Percentiles rank a stretch among this genome's conserved stretches.
Conservation (phyloP, 495 filamentous ascomycete species). For the Aspergillus panamensis region DNA sequence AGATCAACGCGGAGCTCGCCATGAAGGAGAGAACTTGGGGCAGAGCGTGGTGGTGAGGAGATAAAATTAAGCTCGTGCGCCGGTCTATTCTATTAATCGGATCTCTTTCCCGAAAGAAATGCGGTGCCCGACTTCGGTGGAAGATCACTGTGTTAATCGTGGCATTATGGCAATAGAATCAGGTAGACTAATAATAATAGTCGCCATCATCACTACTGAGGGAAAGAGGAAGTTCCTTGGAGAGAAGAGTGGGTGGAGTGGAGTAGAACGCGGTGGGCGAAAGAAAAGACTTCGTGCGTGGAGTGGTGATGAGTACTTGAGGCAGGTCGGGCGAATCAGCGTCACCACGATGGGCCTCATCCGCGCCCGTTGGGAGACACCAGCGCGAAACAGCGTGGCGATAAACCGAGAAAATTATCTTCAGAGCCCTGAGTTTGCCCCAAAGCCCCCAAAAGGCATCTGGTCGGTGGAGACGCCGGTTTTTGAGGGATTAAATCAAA, state of each 20-base stretch:
- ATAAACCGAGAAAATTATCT: not conserved
- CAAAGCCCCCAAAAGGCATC: not conserved
- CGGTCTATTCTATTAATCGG: not conserved
- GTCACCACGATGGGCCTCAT: conserved; percentile 4
- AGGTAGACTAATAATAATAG: not conserved
- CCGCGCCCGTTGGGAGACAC: not conserved
- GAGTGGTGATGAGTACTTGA: conserved; percentile 4
- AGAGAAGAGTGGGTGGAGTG: not conserved
- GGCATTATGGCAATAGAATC: not conserved
- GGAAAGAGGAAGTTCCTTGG: too few species aligned
- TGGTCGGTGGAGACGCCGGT: not conserved
- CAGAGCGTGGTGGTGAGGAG: conserved; percentile 3
- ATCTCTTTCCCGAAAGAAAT: conserved; percentile 8
- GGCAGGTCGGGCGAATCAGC: conserved; percentile 16
- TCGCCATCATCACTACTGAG: too few species aligned
- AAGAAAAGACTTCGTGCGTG: conserved; percentile 9
- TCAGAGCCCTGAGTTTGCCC: not conserved
- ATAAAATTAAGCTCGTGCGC: conserved; percentile 3
- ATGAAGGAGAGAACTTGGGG: conserved; percentile 18
- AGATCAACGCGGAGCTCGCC: conserved; percentile 17
- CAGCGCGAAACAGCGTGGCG: not conserved
- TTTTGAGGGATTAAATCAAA: not conserved
- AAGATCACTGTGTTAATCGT: not conserved
- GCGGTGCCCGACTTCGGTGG: conserved; percentile 6
- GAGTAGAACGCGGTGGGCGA: not conserved